Evolutionary conservation across 768 basidiomycete genomes (phyloP).

Genomic region (Macrolepiota fuliginosa): DNA sequence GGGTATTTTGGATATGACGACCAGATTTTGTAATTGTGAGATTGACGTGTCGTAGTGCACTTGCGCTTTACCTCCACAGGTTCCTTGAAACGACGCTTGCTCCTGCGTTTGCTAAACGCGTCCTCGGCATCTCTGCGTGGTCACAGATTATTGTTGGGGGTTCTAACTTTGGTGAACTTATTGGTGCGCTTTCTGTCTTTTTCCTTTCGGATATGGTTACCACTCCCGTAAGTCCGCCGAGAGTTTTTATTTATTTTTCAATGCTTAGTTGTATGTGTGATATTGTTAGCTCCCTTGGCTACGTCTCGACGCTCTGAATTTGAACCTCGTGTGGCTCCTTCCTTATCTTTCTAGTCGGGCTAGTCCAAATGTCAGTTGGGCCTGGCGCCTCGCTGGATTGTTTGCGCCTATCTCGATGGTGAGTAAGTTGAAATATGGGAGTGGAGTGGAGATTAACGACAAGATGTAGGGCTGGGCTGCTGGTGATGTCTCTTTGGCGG

Average conservation of each 20-base stretch:
- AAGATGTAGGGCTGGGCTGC: constrained; percentile 30
- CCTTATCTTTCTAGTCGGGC: constrained; percentile 23
- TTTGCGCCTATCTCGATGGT: constrained; percentile 31
- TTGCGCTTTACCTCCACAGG: constrained; percentile 30
- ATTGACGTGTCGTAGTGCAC: constrained; percentile 15
- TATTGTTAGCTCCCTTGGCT: constrained; percentile 25
- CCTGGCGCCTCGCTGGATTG: constrained; percentile 29
- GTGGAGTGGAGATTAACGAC: neutral
- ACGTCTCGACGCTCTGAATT: constrained; percentile 26
- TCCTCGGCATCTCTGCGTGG: constrained; percentile 28
- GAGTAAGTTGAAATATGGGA: neutral
- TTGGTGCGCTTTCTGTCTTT: constrained; percentile 27
- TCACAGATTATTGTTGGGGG: constrained; percentile 33
- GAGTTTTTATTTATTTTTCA: neutral
- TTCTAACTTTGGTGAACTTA: constrained; percentile 33
- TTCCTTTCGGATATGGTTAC: constrained; percentile 27
- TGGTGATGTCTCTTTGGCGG: constrained; percentile 32
- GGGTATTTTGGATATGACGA: neutral
- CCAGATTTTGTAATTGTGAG: too few relatives aligned
- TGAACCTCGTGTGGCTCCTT: constrained; percentile 31
- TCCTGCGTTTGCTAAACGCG: constrained; percentile 28
- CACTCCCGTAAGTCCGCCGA: constrained; percentile 17
- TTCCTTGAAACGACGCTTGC: constrained; percentile 28
- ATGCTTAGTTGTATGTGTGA: neutral
- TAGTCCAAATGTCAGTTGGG: constrained; percentile 24